Evolutionary conservation across 768 basidiomycete genomes (phyloP).

Genomic region (Amanita fuliginea): DNA sequence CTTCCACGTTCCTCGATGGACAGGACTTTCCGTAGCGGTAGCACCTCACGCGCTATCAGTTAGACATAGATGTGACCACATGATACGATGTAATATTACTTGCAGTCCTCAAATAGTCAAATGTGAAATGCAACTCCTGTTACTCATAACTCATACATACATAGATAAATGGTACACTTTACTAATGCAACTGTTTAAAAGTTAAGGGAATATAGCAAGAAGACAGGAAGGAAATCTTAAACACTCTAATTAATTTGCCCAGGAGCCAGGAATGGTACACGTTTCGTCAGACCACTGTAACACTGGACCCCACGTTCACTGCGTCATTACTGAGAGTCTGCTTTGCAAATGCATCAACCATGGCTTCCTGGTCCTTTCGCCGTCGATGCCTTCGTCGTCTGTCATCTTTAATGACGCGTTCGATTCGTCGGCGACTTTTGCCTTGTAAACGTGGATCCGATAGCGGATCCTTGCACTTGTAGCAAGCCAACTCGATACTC

Average conservation of each 20-base stretch:
- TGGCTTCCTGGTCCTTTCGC: conserved; percentile 74
- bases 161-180: neutral
- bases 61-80: neutral
- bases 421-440: conserved; percentile 60
- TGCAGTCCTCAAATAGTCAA: neutral
- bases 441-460: conserved; percentile 55
- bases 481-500: conserved; percentile 78
- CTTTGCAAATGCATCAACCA: conserved; percentile 70
- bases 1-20: conserved; percentile 7
- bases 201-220: neutral
- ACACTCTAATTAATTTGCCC: neutral
- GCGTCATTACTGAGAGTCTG: conserved; percentile 29
- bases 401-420: conserved; percentile 80
- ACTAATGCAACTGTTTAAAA: conserved; percentile 4
- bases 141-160: conserved; percentile 2
- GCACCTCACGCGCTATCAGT: neutral
- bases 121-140: neutral
- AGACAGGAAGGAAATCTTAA: neutral
- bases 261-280: neutral
- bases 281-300: conserved; percentile 12
- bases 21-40: neutral
- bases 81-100: neutral
- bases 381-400: conserved; percentile 69
- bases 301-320: conserved; percentile 14
- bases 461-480: conserved; percentile 59